Evolutionary conservation across 2,329 filamentous ascomycete genomes (phyloP), one percentile per base, ranked within the genome.

Genomic region (Aspergillus sp.): DNA sequence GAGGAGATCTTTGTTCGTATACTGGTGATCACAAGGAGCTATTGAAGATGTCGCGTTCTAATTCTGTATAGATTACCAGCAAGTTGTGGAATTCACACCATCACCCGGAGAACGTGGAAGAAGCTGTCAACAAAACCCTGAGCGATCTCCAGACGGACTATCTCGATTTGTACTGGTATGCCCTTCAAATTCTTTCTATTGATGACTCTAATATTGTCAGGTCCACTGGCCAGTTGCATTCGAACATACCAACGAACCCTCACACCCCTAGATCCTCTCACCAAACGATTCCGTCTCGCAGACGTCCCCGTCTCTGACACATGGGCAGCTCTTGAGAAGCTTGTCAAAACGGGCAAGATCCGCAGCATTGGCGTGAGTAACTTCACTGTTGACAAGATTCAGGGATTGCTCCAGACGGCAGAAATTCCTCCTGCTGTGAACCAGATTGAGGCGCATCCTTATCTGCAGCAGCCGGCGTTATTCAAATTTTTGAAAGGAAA

Each of bases 371-470:
- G 60, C 12, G 54, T 66, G 30, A 62, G 58, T 45, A 66, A 62
- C 25, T 62, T 80, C 45, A 74, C 74, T 46, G 73, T 69, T 10
- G 53, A 55, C 5, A 59, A 62, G 48, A 51, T 59, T 13, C 55
- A 62, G 32, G 55, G 62, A 12, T 49, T 67, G 22, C 53, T 65
- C 13, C 51, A 60, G 42, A 60, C 56, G 0, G 76, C 77, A n/a
- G 75, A 68, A 35, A 72, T 82, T 9, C 67, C 72, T 0, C 83
- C 83, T 0, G 79, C 78, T 2, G 75, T 79, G 49, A 85, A 86
- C 64, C 82, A 86, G 63, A 80, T 85, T 54, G 82, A 86, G 60
- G 79, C 80, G 39, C 81, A 85, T 60, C 81, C 82, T 0, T 85
- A 83, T 61, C 70, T 85, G 2, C 81, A 84, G 56, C 82, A 81